Evolutionary conservation across 2,329 filamentous ascomycete species (phyloP), one percentile per base, ranked within the genome.

Genomic region (Cercospora citrullina): DNA sequence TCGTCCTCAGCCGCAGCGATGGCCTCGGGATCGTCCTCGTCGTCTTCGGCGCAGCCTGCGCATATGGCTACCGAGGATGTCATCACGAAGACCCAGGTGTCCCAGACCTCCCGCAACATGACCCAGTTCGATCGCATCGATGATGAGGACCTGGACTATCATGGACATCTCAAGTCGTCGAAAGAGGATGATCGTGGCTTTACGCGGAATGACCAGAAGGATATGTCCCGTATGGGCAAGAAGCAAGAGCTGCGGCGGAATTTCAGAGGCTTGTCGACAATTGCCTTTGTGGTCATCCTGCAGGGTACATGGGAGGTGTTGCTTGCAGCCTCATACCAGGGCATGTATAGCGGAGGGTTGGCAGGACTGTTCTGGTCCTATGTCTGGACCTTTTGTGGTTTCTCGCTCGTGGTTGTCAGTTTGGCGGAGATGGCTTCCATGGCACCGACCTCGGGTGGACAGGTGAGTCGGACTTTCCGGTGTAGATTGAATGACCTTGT

Each of bases 241-340:
- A 75, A 79, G 39, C 82, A 84, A 65, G 80, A 84, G 57, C 77
- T 84, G 71, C 80, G 80, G 80, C 77, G 84, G 64, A 83, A 84
- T 70, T 86, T 85, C 67, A 77, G 80, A 16, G 80, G 81, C 66
- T 69, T 84, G 30, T 82, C 83, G 1, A 84, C 83, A 12, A 74
- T 85, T 8, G 82, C 82, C 1, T 85, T 85, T 64, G 80, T 80
- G 31, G 82, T 82, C 68, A 81, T 83, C 12, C 78, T 84, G 39
- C 80, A 84, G 72, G 82, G 81, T 45, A 85, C 84, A 0, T 87
- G 85, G 85, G 84, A 87, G 71, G 79, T 81, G 16, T 76, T 81
- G 5, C 73, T 84, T 4, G 76, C 78, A 2, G 64, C 68, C 14
- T 69, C 66, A 14, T 65, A 60, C 14, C 66, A 65, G 30, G 73